Conservation (phyloP, 2,329 filamentous ascomycete species). For the Pestalotiopsis sp. region DNA sequence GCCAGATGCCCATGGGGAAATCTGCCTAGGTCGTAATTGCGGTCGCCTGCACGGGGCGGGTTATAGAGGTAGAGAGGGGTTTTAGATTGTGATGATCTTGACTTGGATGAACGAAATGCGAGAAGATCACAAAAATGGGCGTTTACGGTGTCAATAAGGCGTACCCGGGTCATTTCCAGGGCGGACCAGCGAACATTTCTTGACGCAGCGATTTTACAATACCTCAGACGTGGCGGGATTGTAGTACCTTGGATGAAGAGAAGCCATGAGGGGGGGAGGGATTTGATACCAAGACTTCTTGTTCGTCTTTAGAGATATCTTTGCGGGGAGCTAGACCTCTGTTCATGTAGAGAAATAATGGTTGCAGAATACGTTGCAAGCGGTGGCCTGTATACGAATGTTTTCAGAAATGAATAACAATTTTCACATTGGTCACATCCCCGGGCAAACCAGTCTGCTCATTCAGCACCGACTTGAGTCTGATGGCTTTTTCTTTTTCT, state of each 20-base stretch:
- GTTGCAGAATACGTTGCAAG: not conserved
- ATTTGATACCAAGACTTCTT: constrained; percentile 7
- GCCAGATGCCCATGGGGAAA: not conserved
- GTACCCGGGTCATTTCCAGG: constrained; percentile 1
- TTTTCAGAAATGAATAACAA: not conserved
- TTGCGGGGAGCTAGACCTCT: not conserved
- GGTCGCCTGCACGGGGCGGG: not conserved
- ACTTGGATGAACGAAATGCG: constrained; percentile 3
- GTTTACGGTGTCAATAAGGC: not conserved
- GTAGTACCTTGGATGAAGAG: constrained; percentile 7
- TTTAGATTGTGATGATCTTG: not conserved
- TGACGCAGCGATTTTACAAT: constrained; percentile 5
- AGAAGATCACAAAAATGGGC: not conserved
- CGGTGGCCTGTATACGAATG: not conserved
- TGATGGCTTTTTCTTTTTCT: too few relatives aligned
- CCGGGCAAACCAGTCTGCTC: too few relatives aligned
- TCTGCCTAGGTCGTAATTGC: not conserved
- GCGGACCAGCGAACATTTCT: not conserved
- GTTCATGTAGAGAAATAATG: not conserved
- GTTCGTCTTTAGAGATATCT: not conserved
- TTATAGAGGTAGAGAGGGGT: not conserved
- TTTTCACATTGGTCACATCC: too few relatives aligned
- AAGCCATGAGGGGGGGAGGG: not conserved
- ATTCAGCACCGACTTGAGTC: too few relatives aligned
- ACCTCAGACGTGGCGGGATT: not conserved